phyloP scores from a whole-genome alignment of 768 basidiomycete species.

The Rhizopogon roseolus region DNA sequence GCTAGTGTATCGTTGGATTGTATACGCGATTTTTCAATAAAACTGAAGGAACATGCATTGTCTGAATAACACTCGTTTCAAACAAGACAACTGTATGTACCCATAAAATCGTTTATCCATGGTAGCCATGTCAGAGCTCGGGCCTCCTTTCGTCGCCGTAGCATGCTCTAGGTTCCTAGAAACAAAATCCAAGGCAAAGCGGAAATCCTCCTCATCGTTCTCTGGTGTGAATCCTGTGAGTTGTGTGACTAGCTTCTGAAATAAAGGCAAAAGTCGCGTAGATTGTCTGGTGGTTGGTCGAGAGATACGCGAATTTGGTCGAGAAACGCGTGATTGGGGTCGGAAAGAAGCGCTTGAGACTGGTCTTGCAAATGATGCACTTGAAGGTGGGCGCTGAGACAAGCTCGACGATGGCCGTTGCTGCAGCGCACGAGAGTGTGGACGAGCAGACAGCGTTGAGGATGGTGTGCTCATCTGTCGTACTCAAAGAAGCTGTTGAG shows the following conservation, averaged over 20 bases:
- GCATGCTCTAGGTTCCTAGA: constrained; percentile 56
- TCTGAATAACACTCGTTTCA: constrained; percentile 1
- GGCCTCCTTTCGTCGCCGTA: constrained; percentile 46
- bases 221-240: constrained; percentile 47
- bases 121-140: constrained; percentile 48
- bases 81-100: constrained; percentile 28
- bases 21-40: constrained; percentile 64
- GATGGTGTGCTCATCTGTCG: constrained; percentile 18
- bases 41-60: constrained; percentile 31
- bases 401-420: constrained; percentile 31
- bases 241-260: constrained; percentile 51
- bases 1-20: constrained; percentile 59
- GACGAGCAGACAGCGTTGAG: constrained; percentile 4
- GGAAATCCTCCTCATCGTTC: constrained; percentile 38
- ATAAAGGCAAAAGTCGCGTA: constrained; percentile 49
- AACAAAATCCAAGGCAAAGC: constrained; percentile 48
- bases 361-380: constrained; percentile 40
- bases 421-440: constrained; percentile 18
- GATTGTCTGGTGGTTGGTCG: constrained; percentile 47
- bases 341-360: constrained; percentile 36
- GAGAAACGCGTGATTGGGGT: constrained; percentile 30
- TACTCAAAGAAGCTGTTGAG: too few relatives aligned
- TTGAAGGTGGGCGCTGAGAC: constrained; percentile 40
- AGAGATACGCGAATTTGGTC: constrained; percentile 41
- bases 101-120: constrained; percentile 52